Evolutionary conservation across 345 rosid genomes (phyloP), one percentile per base, ranked within the genome.

Genomic region (Erodium maritimum): DNA sequence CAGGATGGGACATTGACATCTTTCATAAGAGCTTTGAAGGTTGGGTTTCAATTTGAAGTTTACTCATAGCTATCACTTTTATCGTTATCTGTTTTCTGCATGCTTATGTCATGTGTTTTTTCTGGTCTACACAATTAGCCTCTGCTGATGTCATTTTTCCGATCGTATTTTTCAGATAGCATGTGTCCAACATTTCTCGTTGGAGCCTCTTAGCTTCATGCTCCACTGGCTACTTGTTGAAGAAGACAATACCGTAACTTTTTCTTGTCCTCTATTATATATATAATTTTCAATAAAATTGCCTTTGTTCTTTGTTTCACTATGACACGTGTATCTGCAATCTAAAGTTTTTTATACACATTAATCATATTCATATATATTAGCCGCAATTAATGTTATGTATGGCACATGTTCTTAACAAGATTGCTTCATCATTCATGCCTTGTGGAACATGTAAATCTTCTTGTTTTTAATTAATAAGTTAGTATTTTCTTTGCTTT

Each of bases 1-100:
- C 89, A 83, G 65, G 96, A 88, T 80, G 99, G 99, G 67, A 85
- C 96, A 6, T 59, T 89, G 59, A 86, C 91, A 65, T 80, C 96
- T 55, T 89, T 93, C 66, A 65, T 87, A 54, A 83, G 87, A 80
- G 82, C 94, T 62, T 73, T 93, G 57, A 93, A 93, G 99, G 96
- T 91, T 58, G 19, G 76, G 61, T 66, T 62, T 52, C 45, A 33
- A 59, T 57, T 48, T 57, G 25, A 19, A 55, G n/a, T 57, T 54
- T 34, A 62, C 57, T 45, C 58, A 48, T 52, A 18, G 21, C 10
- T 20, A 46, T 54, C 20, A 20, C 19, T 56, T 0, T 51, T 56
- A 24, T 29, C 3, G 14, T 25, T 34, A 21, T 53, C 50, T 53
- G 48, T 60, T 52, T 17, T 57, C 59, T 46, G 6, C 42, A 33